Evolutionary conservation across 2,329 filamentous ascomycete species (phyloP), one percentile per base, ranked within the genome.

Genomic region (Neofusicoccum umdonicola): DNA sequence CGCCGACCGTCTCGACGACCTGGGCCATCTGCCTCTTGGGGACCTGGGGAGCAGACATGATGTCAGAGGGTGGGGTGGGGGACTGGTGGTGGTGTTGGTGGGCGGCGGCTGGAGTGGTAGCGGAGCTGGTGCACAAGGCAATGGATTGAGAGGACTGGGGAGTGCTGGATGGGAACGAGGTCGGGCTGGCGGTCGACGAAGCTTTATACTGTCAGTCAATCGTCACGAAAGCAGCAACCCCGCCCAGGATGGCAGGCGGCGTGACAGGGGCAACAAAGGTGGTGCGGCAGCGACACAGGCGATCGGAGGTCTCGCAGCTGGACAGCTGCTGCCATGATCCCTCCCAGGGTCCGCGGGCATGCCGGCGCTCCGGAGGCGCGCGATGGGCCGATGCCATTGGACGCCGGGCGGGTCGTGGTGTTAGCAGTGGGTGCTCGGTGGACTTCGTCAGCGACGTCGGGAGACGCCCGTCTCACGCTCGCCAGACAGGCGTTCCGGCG

Each of bases 11-110:
- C 80, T 96, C 91, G 72, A 95, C 84, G 71, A 98, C 91, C 80
- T 95, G 91, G 60, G 94, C 94, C 92, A 90, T 96, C 83, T 98
- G 94, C 79, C 88, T 88, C 58, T 84, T 86, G 66, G 94, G 94
- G 73, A 97, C 86, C 64, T 87, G 71, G 66, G 73, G 70, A 48
- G 62, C 63, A 63, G 81, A 73, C 81, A 84, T 84, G 60, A 34
- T 74, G 73, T 60, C 31, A n/a, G 35, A 56, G 44, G 27, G 15
- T 48, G 11, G 19, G 34, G 22, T 39, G 9, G 37, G 19, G 11
- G 39, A 50, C 8, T 54, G 37, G 35, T 19, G 51, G 35, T 17
- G n/a, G 27, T 27, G 15, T 2, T 63, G 45, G 34, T 47, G 15
- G 47, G 22, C 37, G 22, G 48, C 45, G 19, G 60, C 22, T 42